Base-by-base conservation (phyloP, 2,329 filamentous ascomycete species). In the Tothia fuscella region DNA sequence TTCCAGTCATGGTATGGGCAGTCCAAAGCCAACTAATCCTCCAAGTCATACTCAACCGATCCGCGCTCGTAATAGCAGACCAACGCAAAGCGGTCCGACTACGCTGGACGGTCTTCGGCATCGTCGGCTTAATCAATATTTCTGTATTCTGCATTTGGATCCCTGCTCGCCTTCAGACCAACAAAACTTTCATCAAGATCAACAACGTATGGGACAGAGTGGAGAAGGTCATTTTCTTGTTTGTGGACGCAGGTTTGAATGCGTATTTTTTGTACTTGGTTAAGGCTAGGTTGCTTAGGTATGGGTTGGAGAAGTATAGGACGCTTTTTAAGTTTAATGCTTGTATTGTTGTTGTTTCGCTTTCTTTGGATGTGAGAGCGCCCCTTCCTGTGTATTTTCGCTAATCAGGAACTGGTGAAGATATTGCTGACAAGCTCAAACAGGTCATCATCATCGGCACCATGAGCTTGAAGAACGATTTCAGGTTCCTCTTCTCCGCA, bases 1-100 rank as follows among this genome's bases (percentile, higher is more conserved):
- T 24, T 22, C 38, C 46, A 47, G 48, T 56, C 41, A 48, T 60
- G 43, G 45, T 66, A 46, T 67, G 67, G 64, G 57, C 62, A 0
- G 59, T 67, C 21, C 56, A 69, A 44, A 63, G 72, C 13, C 70
- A 73, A 45, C 55, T 71, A 2, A 49, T 73, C 2, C 63, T 72
- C 56, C 68, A 73, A 48, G 72, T 74, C 36, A 71, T 74, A 47
- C 65, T 72, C 51, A 74, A 73, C 48, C 63, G 71, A 41, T 66
- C 72, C 17, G 60, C 63, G 0, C 61, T 74, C 29, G 64, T 74
- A 26, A 60, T 65, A 10, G 61, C 67, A 12, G 55, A 64, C 32
- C 56, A 55, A 19, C 52, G 49, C 0, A 62, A 59, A 2, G 60
- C 66, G 5, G 20, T 38, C 0, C 54, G 49, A 12, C 47, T 74